Conservation (phyloP, 2,329 filamentous ascomycete genomes). For the Aspergillus tubingensis region DNA sequence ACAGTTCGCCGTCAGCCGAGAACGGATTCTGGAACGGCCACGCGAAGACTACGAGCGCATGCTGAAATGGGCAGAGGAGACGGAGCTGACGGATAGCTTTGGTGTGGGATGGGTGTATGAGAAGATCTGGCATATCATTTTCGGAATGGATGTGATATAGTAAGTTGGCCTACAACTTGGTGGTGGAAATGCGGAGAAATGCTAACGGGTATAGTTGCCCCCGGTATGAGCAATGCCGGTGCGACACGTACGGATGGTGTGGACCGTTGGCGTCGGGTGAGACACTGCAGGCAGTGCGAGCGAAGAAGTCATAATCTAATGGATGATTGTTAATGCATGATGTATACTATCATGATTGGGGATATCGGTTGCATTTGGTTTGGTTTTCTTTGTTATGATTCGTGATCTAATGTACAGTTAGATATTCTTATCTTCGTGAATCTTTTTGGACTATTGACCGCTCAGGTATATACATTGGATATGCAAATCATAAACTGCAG, state of each 20-base stretch:
- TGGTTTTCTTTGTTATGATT: constrained; percentile 9
- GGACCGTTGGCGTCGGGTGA: constrained; percentile 32
- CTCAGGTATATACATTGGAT: constrained; percentile 10
- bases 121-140: constrained; percentile 38
- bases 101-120: constrained; percentile 35
- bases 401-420: constrained; percentile 10
- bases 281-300: constrained; percentile 28
- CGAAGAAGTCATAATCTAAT: constrained; percentile 6
- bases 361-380: constrained; percentile 4
- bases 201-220: constrained; percentile 25
- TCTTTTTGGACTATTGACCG: constrained; percentile 7
- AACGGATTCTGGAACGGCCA: constrained; percentile 31
- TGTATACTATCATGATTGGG: constrained; percentile 11
- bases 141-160: constrained; percentile 32
- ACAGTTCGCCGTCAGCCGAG: constrained; percentile 38
- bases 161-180: constrained; percentile 10
- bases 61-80: constrained; percentile 34
- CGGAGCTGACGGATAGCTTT: constrained; percentile 32
- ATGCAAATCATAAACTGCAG: no score
- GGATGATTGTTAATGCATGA: constrained; percentile 11
- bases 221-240: constrained; percentile 33
- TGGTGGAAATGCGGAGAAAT: neutral
- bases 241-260: constrained; percentile 35
- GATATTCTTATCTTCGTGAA: constrained; percentile 4
- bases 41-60: constrained; percentile 35